Evolutionary conservation across 768 basidiomycete species (phyloP).

Genomic region (Suillus variegatus): DNA sequence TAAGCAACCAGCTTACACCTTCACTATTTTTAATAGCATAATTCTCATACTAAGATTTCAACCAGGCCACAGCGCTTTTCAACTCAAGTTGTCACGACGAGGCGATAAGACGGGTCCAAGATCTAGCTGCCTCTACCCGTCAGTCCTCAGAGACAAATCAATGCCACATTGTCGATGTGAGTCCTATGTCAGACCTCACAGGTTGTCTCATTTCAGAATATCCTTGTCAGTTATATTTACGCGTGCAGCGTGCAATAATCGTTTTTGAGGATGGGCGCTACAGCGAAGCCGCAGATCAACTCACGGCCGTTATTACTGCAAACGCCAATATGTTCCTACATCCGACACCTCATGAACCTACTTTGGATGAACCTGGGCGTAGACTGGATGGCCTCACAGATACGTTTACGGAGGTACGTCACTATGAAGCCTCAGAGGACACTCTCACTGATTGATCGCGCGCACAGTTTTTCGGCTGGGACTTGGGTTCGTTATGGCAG

Average conservation of each 20-base stretch:
- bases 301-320: neutral
- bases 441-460: neutral
- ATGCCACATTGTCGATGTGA: neutral
- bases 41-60: neutral
- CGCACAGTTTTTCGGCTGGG: neutral
- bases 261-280: neutral
- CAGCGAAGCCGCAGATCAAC: neutral
- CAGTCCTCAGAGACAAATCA: neutral
- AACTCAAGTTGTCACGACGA: neutral
- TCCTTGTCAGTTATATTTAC: neutral
- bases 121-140: neutral
- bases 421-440: neutral
- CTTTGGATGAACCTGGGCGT: too few species aligned
- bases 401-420: neutral
- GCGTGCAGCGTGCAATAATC: neutral
- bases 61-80: neutral
- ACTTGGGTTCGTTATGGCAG: neutral
- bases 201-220: neutral
- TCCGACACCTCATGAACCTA: too few species aligned
- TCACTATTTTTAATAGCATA: neutral
- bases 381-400: too few species aligned
- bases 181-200: neutral
- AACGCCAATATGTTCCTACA: neutral
- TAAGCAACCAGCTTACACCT: too few species aligned
- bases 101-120: neutral